Percentiles rank a stretch among this genome's conserved stretches.
phyloP scores from a whole-genome alignment of 176 grass and related monocot genomes.

The Chrysopogon serrulatus region DNA sequence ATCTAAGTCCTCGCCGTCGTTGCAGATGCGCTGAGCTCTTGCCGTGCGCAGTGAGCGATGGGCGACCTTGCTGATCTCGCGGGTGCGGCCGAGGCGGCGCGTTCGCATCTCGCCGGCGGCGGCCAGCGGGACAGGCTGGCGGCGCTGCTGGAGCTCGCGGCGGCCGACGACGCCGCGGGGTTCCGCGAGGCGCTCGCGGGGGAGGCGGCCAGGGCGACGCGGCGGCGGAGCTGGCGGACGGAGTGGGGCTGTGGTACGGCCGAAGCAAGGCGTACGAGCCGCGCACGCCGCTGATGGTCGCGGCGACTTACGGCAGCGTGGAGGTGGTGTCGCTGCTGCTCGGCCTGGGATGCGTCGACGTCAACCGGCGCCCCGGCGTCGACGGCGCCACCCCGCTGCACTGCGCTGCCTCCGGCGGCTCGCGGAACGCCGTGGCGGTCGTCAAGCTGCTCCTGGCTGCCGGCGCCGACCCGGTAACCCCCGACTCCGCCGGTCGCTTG shows the following conservation, averaged over 20 bases:
- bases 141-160: slow-evolving; percentile 66
- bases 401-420: slow-evolving; percentile 69
- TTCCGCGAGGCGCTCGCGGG: slow-evolving; percentile 20
- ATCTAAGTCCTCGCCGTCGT: neutral
- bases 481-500: slow-evolving; percentile 43
- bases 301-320: slow-evolving; percentile 72
- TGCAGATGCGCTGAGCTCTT: slow-evolving; percentile 31
- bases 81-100: neutral
- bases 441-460: slow-evolving; percentile 61
- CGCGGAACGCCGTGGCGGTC: slow-evolving; percentile 36
- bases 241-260: slow-evolving; percentile 64
- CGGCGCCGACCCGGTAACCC: slow-evolving; percentile 53
- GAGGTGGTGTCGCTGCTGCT: slow-evolving; percentile 47
- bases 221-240: slow-evolving; percentile 39
- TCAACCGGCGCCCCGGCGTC: slow-evolving; percentile 32
- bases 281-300: slow-evolving; percentile 82
- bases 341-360: slow-evolving; percentile 39
- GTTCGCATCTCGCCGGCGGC: slow-evolving; percentile 13
- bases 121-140: slow-evolving; percentile 33
- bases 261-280: slow-evolving; percentile 67
- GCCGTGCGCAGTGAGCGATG: neutral
- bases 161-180: slow-evolving; percentile 44
- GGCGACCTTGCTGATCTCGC: slow-evolving; percentile 39
- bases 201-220: slow-evolving; percentile 12
- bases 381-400: slow-evolving; percentile 68